Conservation (phyloP, 2,329 filamentous ascomycete genomes). For the Chaetomiaceae sp. region DNA sequence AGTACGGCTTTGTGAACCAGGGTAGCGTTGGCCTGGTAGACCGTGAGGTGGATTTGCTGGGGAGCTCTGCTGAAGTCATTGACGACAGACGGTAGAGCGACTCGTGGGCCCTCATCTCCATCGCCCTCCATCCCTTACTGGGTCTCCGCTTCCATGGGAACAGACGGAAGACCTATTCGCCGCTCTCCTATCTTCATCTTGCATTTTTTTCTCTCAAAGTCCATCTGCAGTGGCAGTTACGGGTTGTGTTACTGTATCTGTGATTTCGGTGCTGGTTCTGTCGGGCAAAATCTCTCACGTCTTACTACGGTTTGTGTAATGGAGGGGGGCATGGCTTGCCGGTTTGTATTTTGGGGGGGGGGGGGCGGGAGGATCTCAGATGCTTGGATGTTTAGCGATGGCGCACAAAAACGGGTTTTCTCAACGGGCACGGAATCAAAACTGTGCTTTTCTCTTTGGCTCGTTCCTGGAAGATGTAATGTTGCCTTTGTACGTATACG, state of each 20-base stretch:
- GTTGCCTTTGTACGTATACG: background rate
- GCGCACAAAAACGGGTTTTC: conserved; percentile 21
- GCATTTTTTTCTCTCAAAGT: background rate
- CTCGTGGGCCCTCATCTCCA: no score
- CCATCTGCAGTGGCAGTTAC: no score
- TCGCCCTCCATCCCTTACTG: no score
- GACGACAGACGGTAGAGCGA: conserved; percentile 32
- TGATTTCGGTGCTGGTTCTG: background rate
- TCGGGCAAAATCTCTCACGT: background rate
- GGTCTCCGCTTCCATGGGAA: no score
- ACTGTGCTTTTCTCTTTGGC: background rate
- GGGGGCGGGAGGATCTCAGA: no score
- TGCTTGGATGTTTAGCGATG: conserved; percentile 19
- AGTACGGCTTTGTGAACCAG: conserved; percentile 53
- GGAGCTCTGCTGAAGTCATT: conserved; percentile 53
- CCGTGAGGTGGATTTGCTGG: conserved; percentile 45
- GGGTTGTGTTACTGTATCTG: background rate
- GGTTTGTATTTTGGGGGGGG: conserved; percentile 7
- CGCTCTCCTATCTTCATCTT: no score
- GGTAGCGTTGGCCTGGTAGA: conserved; percentile 54
- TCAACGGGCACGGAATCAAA: background rate
- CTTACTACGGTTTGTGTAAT: background rate
- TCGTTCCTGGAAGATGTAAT: background rate
- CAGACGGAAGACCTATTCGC: no score
- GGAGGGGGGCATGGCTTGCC: background rate